Percentiles rank a stretch among this genome's conserved stretches.
These are phyloP conservation scores for Aspergillus pseudoglaucus DNA, from an alignment of 2,329 filamentous ascomycete species.

Conservation along the genomic window DNA sequence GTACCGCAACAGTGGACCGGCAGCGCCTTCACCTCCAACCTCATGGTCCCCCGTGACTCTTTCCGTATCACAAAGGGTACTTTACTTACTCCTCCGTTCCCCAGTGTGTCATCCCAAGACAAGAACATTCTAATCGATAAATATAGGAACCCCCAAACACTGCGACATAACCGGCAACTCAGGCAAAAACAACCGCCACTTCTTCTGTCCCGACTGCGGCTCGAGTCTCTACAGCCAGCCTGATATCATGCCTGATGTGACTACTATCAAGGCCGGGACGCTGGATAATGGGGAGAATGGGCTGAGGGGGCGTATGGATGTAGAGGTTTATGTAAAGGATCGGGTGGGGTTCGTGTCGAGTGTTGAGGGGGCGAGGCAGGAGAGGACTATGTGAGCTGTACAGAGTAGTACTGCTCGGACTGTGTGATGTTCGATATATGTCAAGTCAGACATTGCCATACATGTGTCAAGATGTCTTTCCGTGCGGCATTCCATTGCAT, in stretches of 20 bases:
- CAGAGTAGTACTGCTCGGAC: too few species aligned
- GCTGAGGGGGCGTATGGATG: conserved; percentile 37
- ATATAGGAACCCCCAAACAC: conserved; percentile 20
- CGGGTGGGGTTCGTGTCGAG: conserved; percentile 40
- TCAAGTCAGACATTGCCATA: background rate
- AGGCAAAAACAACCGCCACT: conserved; percentile 52
- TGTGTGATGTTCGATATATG: too few species aligned
- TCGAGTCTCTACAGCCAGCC: conserved; percentile 47
- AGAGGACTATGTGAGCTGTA: conserved; percentile 12
- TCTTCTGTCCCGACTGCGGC: conserved; percentile 50
- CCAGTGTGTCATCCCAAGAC: background rate
- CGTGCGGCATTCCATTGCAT: too few species aligned
- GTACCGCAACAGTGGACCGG: conserved; percentile 45
- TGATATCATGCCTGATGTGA: conserved; percentile 48
- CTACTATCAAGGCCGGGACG: conserved; percentile 47
- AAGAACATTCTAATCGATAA: background rate
- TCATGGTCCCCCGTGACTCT: conserved; percentile 41
- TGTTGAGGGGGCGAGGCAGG: conserved; percentile 45
- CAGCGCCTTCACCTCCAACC: conserved; percentile 51
- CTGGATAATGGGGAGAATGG: conserved; percentile 45
- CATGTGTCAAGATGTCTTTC: background rate
- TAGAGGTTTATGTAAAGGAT: conserved; percentile 51
- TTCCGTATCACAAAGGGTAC: conserved; percentile 47
- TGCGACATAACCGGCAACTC: conserved; percentile 45
- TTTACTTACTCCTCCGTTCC: conserved; percentile 6